phyloP scores from a whole-genome alignment of 768 basidiomycete genomes.

The Lentinula sp. region DNA sequence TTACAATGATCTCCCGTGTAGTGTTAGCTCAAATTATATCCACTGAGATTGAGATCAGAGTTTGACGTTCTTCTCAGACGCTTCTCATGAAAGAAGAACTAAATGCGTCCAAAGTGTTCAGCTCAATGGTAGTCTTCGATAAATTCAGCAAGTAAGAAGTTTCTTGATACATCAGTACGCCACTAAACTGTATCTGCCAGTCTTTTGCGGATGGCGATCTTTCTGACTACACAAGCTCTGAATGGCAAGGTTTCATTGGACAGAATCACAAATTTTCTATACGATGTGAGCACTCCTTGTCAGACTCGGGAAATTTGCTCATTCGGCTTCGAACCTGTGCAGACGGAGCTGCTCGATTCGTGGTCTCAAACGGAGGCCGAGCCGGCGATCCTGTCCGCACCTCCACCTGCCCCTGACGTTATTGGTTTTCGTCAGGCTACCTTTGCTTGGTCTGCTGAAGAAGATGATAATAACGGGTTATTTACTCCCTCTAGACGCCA shows the following conservation, averaged over 20 bases:
- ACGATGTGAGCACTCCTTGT: neutral
- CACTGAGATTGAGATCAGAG: neutral
- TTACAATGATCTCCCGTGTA: neutral
- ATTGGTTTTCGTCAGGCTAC: constrained; percentile 5
- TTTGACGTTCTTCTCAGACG: neutral
- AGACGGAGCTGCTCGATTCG: constrained; percentile 4
- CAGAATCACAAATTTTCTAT: constrained; percentile 1
- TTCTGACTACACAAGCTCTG: neutral
- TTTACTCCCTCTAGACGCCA: constrained; percentile 19
- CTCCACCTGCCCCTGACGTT: neutral
- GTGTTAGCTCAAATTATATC: neutral
- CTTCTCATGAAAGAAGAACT: constrained; percentile 8
- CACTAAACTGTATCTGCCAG: constrained; percentile 1
- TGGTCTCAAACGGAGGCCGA: neutral
- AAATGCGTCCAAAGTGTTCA: constrained; percentile 17
- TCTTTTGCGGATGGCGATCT: neutral
- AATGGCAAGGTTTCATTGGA: constrained; percentile 3
- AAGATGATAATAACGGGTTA: neutral
- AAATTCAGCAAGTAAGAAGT: constrained; percentile 18
- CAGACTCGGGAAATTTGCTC: neutral
- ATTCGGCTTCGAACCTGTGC: neutral
- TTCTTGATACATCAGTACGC: constrained; percentile 11
- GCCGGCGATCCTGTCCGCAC: neutral
- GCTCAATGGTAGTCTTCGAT: constrained; percentile 37
- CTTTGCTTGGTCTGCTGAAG: constrained; percentile 3